Evolutionary conservation across 169 alveolate genomes (phyloP), one percentile per base, ranked within the genome.

Genomic region (Plasmodium relictum): DNA sequence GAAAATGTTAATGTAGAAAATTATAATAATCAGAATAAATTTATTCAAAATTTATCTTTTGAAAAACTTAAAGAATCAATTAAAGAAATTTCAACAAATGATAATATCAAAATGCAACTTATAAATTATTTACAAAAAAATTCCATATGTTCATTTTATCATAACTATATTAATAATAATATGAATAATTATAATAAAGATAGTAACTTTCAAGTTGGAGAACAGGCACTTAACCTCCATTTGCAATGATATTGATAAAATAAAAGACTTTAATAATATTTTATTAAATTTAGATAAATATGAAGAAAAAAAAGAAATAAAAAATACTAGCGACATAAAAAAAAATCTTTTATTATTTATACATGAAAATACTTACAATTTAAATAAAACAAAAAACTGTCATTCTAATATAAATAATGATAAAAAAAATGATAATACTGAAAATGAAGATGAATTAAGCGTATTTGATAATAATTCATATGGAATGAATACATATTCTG

Each of bases 341-440:
- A 63, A 44, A 22, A 78, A 78, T 58, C 24, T 78, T 26, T 58
- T 78, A 42, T n/a, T 78, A 41, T 56, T 63, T 42, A 78, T 78
- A 39, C 26, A 63, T 56, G 61, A 63, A 65, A 78, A 78, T 42
- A 78, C 63, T 31, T 78, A 48, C 26, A 24, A 78, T 58, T 45
- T 78, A 0, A 39, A 39, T 31, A 20, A 44, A 18, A 3, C 16
- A 50, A 54, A 50, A 39, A 50, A 41, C 2, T 22, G 8, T 18
- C 24, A 65, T 20, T 31, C 68, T 26, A n/a, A 10, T 24, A 18
- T 42, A 10, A 31, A 18, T 8, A 62, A 74, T 62, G 88, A 74
- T 7, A 74, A 74, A 74, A 74, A n/a, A 39, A 44, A 24, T 22
- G 31, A 42, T 22, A 0, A 8, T 44, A 3, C 61, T 22, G 44